Base-by-base conservation (phyloP, 495 filamentous ascomycete species). In the Astrothelium subdiscretum region DNA sequence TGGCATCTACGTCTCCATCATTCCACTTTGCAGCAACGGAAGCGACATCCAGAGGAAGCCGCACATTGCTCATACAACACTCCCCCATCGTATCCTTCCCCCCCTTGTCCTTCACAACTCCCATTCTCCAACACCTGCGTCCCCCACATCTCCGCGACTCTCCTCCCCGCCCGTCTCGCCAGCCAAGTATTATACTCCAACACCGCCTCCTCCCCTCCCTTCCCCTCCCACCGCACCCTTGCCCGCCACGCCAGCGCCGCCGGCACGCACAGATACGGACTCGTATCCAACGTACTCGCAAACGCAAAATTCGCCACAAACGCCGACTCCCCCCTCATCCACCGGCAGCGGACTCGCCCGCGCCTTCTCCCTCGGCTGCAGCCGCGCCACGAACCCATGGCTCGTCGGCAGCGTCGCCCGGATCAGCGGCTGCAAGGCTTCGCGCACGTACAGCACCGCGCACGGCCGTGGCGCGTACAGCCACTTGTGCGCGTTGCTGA, bases 401-500 rank as follows among this genome's bases (percentile, higher is more conserved):
- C 77, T 81, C 1, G 87, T 96, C 12, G 92, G 91, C 32, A 96
- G 64, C 0, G 87, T 86, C 11, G 84, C 83, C 13, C 89, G 84
- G 22, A 96, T 82, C 24, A 92, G 70, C 26, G 74, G 74, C 68
- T 96, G 92, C 69, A 95, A 87, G 13, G 83, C 78, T 11, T 74
- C 60, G 0, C 89, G 85, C 1, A 95, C 89, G 70, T 95, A 88
- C 57, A 97, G 81, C 0, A 91, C 78, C 1, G 91, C 90, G 67
- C 84, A 89, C 29, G 84, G 85, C 44, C 92, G 83, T n/a, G 91
- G 92, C 12, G 84, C 83, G 67, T 84, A 88, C 18, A 96, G 81
- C 92, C 92, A 97, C 82, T 97, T 97, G 74, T 97, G 90, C 66
- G 83, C 84, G 69, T 96, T 96, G 26, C 78, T 84, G 10, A 90